Base-by-base conservation (phyloP, 352 stramenopile species). In the Thalassiosira mediterranea region DNA sequence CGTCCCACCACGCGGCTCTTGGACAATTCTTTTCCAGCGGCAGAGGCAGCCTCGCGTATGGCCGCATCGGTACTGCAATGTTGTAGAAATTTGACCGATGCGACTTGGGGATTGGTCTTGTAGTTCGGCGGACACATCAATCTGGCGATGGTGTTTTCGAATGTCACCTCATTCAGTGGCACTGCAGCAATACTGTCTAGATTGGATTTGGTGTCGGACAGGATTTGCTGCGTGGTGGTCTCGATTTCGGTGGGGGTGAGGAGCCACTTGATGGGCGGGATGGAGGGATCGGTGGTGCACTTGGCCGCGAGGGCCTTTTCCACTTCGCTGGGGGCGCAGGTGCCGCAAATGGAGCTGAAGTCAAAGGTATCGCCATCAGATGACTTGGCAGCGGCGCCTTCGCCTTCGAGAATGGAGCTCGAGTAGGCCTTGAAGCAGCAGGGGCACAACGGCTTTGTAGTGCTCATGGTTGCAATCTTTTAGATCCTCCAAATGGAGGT, bases 51-150 rank as follows among this genome's bases (percentile, higher is more conserved):
- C 62, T 95, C 92, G 19, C 92, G 88, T 29, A 94, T 90, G 25
- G 73, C 81, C 65, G 92, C 91, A 64, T 87, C 76, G 10, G 79
- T 76, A 31, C 85, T 89, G 59, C 94, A 92, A 72, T 96, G 90
- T 19, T 92, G 88, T 29, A 96, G 75, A 76, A 96, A 96, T 49
- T 92, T 96, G 57, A 94, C 89, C 56, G 94, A 94, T 13, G 84
- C 94, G 34, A 96, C 81, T 49, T 90, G 89, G 54, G 82, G 91
- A 64, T 95, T 87, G 79, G 95, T 93, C 69, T 96, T 94, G 63
- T 89, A 91, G 66, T 96, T 91, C 37, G 95, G 75, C 25, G 95
- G 90, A 46, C 91, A 89, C 72, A 85, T 85, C 56, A 96, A 76
- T 72, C 90, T 93, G 72, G 94, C 85, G 60, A 92, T 87, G n/a